Evolutionary conservation across 768 basidiomycete genomes (phyloP).

Genomic region (Sporobolomyces roseus): DNA sequence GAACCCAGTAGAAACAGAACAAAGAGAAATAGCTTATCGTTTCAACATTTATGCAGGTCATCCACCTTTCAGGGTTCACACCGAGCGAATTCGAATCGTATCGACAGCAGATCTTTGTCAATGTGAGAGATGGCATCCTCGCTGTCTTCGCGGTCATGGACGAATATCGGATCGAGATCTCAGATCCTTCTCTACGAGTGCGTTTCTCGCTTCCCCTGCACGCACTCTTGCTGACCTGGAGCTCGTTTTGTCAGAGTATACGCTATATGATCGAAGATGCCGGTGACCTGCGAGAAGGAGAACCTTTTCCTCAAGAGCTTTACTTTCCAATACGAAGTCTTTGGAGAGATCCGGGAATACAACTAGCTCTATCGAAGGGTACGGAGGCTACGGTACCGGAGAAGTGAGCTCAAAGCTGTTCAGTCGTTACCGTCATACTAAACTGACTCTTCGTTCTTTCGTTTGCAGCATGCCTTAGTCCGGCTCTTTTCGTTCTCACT

Average conservation of each 20-base stretch:
- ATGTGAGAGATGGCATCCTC: conserved; percentile 76
- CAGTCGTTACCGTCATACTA: not conserved
- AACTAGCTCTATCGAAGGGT: conserved; percentile 70
- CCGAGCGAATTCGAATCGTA: conserved; percentile 78
- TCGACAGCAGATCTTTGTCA: conserved; percentile 87
- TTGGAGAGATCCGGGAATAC: conserved; percentile 71
- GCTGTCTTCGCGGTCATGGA: conserved; percentile 76
- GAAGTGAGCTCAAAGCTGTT: conserved; percentile 68
- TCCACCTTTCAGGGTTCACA: conserved; percentile 81
- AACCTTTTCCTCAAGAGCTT: conserved; percentile 69
- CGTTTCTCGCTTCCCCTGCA: not conserved
- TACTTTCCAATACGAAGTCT: conserved; percentile 68
- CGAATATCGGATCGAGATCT: conserved; percentile 74
- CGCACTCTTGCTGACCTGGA: no score
- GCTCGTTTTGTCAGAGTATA: no score
- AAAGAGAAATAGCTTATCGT: no score
- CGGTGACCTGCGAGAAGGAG: conserved; percentile 69
- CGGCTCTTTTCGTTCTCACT: not conserved
- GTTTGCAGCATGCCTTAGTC: conserved; percentile 18
- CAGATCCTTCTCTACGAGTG: conserved; percentile 56
- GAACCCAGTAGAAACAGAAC: no score
- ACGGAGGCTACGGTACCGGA: conserved; percentile 87
- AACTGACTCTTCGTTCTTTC: not conserved
- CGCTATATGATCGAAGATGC: conserved; percentile 65
- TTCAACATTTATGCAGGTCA: conserved; percentile 57